Conservation (phyloP, 352 stramenopile genomes). For the Phytophthora pisi region DNA sequence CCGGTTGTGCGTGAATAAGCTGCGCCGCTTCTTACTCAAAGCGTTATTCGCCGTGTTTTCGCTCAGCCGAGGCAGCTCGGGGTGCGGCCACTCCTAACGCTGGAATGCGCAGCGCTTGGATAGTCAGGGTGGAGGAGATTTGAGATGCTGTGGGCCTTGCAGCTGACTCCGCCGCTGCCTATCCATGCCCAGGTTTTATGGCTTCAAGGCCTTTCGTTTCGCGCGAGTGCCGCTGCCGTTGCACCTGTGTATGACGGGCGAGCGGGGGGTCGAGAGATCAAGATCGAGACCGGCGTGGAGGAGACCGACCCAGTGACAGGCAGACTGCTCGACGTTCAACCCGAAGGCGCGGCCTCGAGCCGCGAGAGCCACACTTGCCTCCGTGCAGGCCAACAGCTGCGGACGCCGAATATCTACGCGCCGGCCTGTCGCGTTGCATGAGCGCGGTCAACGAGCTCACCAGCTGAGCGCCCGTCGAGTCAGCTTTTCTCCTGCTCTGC, state of each 20-base stretch:
- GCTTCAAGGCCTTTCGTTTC: constrained; percentile 30
- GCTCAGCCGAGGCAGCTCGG: too few species aligned
- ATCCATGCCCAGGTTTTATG: constrained; percentile 38
- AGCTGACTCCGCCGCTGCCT: constrained; percentile 38
- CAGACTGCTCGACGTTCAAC: constrained; percentile 27
- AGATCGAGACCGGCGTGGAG: not conserved
- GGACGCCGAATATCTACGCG: constrained; percentile 20
- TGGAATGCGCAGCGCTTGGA: constrained; percentile 11
- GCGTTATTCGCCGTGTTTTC: constrained; percentile 11
- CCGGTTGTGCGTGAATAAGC: not conserved
- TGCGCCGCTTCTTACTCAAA: constrained; percentile 4
- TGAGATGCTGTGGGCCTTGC: constrained; percentile 35
- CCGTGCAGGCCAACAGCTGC: constrained; percentile 32
- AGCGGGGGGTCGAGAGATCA: constrained; percentile 3
- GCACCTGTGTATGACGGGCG: not conserved
- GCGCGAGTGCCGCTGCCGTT: constrained; percentile 1
- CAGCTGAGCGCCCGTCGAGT: constrained; percentile 26
- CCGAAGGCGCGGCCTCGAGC: constrained; percentile 6
- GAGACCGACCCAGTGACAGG: constrained; percentile 22
- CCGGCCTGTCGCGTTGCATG: constrained; percentile 27
- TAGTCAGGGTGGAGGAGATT: constrained; percentile 38
- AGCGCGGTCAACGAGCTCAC: constrained; percentile 24
- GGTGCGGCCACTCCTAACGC: not conserved
- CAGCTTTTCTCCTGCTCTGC: constrained; percentile 17
- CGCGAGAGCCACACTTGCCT: constrained; percentile 26